Evolutionary conservation across 176 grass and related monocot species (phyloP).

Genomic region (Eleusine indica): DNA sequence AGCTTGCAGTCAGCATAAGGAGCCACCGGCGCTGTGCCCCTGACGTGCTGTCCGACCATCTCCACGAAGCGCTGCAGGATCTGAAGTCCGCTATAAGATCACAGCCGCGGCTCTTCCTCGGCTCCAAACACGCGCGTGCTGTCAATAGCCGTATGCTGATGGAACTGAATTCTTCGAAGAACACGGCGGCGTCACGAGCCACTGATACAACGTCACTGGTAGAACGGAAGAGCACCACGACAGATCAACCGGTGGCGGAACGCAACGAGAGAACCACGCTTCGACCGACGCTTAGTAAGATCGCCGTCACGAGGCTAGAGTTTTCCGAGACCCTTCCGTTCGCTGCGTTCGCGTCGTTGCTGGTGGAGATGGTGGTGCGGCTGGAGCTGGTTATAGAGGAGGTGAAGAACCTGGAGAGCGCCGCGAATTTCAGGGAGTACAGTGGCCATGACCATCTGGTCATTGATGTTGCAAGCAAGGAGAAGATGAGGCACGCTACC

Average conservation of each 20-base stretch:
- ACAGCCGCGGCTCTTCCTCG: conserved; percentile 34
- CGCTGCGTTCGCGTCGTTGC: conserved; percentile 81
- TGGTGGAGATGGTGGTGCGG: conserved; percentile 92
- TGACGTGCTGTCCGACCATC: conserved; percentile 37
- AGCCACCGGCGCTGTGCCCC: conserved; percentile 29
- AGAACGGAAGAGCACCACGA: conserved; percentile 40
- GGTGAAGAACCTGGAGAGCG: conserved; percentile 68
- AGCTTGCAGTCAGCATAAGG: conserved; percentile 55
- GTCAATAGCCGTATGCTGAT: conserved; percentile 37
- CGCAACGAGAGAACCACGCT: conserved; percentile 37
- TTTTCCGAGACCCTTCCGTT: conserved; percentile 85
- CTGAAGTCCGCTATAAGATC: conserved; percentile 26
- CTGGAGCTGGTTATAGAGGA: conserved; percentile 91
- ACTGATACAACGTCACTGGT: conserved; percentile 48
- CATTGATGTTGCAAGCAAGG: conserved; percentile 53
- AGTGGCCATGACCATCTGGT: conserved; percentile 43
- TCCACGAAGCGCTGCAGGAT: conserved; percentile 35
- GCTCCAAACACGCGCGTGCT: conserved; percentile 43
- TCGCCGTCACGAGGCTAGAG: conserved; percentile 74
- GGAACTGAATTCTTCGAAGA: conserved; percentile 38
- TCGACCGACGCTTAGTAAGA: conserved; percentile 82
- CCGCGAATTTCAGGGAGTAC: conserved; percentile 81
- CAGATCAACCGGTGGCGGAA: conserved; percentile 31
- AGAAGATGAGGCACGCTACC: conserved; percentile 35
- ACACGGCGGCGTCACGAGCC: conserved; percentile 19